Base-by-base conservation (phyloP, 805 yeast genomes). In the Blastobotrys parvus region DNA sequence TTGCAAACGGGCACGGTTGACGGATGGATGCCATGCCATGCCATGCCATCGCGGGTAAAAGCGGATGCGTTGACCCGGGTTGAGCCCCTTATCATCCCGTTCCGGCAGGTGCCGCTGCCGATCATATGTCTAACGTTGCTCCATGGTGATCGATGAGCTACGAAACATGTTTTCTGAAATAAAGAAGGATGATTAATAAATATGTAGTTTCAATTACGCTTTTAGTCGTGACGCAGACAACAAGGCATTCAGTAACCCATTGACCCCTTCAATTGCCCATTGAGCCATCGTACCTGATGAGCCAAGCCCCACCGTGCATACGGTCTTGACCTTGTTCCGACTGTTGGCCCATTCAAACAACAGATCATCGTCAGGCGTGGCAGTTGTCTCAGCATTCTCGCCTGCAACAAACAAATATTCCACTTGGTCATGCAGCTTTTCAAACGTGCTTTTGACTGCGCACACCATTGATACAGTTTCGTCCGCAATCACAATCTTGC, bases 401-500 rank as follows among this genome's bases (percentile, higher is more conserved):
- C 49, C 47, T 8, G 51, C 54, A 4, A 53, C 43, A 43, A 59
- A 53, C 46, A 57, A 50, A 45, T 51, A 41, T 34, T 55, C 46
- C 38, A 54, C 41, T 2, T 47, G 32, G 6, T 44, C 23, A 3
- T 25, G 13, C 16, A 38, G 45, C 17, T 23, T 38, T 20, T 41
- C 48, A 31, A 48, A 42, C n/a, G 53, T 49, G 20, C 31, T 33
- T 39, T 46, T 52, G 43, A 82, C 60, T 0, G 88, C 80, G 25
- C 17, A 3, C 6, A 74, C 54, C 39, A 47, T 50, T 1, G 80
- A 66, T 41, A 82, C 63, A 43, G 78, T 76, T 34, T 70, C 66
- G 50, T 81, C 80, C 56, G 85, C 89, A 13, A 88, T 79, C 38
- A 82, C 77, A 5, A 88, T 80, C 35, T 78, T 74, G 49, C 78